Conservation (phyloP, 805 yeast species). For the Candida yuanshanica region DNA sequence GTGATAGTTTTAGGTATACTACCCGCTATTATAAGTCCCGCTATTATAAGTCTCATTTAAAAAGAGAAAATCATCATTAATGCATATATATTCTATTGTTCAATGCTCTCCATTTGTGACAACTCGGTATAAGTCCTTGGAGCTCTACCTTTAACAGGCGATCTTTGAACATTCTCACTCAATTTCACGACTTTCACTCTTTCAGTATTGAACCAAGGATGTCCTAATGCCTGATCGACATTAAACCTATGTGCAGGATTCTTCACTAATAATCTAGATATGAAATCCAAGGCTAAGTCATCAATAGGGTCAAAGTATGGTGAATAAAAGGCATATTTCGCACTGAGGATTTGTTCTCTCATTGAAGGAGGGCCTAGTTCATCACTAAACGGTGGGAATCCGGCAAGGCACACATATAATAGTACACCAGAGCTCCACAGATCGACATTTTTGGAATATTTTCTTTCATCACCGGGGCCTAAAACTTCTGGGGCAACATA, state of each 20-base stretch:
- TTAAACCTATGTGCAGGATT: conserved; percentile 69
- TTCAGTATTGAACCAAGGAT: conserved; percentile 67
- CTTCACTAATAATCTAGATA: conserved; percentile 53
- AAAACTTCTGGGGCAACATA: conserved; percentile 80
- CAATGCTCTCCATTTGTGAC: conserved; percentile 18
- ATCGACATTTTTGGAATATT: conserved; percentile 68
- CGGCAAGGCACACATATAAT: conserved; percentile 72
- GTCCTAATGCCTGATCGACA: conserved; percentile 78
- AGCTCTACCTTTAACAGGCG: conserved; percentile 23
- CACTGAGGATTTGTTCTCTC: conserved; percentile 66
- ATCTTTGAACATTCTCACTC: conserved; percentile 19
- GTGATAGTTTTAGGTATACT: no score
- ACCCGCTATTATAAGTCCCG: no score
- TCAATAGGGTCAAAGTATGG: conserved; percentile 75
- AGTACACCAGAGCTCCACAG: conserved; percentile 81
- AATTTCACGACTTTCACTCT: not conserved
- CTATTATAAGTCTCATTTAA: no score
- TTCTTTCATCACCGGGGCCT: conserved; percentile 39
- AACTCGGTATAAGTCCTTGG: conserved; percentile 36
- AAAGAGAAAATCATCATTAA: no score
- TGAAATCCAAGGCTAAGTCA: conserved; percentile 61
- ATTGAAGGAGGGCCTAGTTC: conserved; percentile 75
- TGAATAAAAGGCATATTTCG: conserved; percentile 66
- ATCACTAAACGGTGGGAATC: conserved; percentile 82
- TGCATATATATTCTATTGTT: no score